Evolutionary conservation across 768 basidiomycete species (phyloP), one percentile per base, ranked within the genome.

Genomic region (Psilocybe cyanescens): DNA sequence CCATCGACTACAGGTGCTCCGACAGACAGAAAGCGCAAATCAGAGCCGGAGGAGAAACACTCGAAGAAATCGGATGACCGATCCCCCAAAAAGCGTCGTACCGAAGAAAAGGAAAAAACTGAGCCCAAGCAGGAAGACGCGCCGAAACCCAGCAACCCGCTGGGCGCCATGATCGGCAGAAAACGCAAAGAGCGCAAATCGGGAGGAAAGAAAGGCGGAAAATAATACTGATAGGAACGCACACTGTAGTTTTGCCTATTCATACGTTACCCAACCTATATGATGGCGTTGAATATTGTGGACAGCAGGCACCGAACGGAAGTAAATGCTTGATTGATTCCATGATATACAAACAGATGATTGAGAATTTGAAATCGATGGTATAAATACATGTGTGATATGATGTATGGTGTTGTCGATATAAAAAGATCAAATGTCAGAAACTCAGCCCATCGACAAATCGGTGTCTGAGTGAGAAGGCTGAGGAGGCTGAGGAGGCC

Each of bases 81-180:
- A 5, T 62, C 68, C 4, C 47, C 63, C 6, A 68, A 68, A 65
- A 67, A 64, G 53, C 66, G 64, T 12, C 66, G 64, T 8, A 33
- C 62, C n/a, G 64, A 55, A n/a, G 51, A 63, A 11, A 57, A 57
- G 37, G 35, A 39, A 19, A 58, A 63, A 35, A 9, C 50, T 12
- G 60, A 61, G 12, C 63, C 60, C 11, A 57, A 47, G 8, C 52
- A 58, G 19, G 65, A 59, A 39, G 58, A 31, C 51, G 41, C 63
- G 24, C 9, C 24, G 12, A 67, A 69, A 57, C 16, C 58, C 28
- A 55, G 45, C 28, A 78, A 82, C 39, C 77, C 78, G 1, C 66
- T 93, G 39, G 91, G 92, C 5, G 81, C 86, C 6, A 65, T 94
- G 35, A 95, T 95, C 65, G 92, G 93, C 12, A 80, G 91, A 68